Base-by-base conservation (phyloP, 2,329 filamentous ascomycete species). In the Colletotrichum sp. region DNA sequence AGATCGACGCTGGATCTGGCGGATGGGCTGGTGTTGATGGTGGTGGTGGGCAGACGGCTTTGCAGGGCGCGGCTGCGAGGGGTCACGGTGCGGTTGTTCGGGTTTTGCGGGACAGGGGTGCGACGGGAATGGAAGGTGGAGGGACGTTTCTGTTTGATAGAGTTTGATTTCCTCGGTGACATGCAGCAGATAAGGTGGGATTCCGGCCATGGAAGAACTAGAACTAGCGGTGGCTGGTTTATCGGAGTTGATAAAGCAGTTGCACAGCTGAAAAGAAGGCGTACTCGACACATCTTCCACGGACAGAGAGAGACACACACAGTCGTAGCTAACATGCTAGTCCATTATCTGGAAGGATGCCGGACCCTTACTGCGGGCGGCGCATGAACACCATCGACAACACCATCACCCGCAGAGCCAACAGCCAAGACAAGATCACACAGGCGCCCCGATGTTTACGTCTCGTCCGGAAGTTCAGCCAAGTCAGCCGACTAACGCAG, bases 11-110 rank as follows among this genome's bases (percentile, higher is more conserved):
- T 75, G 82, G 87, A 68, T 81, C 82, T 75, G 64, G 69, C n/a
- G 55, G 69, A 34, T 55, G 69, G 62, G 1, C 44, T 52, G 36
- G 39, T 13, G 69, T 16, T 30, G 80, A 5, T 44, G 16, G 18
- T 49, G 36, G 55, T 18, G 69, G 55, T 30, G 80, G 80, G 12
- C 80, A 83, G 66, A 85, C 83, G 16, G 81, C 84, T 10, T 63
- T 85, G 26, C 83, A 85, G 72, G 82, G 79, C 5, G 84, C 84
- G 16, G 78, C 78, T 10, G 76, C 89, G 0, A 83, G 81, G 3
- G 82, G 84, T 1, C 82, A 86, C 4, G 82, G 86, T 62, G 84
- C 84, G 12, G 79, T 89, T 32, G 80, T 89, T 5, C 82, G 86
- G 71, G 81, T 84, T 7, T 77, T 90, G 72, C 82, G 82, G 36